A percentile compares a stretch with the other conserved stretches of the same genome.
Evolutionary conservation across 2,329 filamentous ascomycete species (phyloP).

Genomic region (Escovopsis sp.): DNA sequence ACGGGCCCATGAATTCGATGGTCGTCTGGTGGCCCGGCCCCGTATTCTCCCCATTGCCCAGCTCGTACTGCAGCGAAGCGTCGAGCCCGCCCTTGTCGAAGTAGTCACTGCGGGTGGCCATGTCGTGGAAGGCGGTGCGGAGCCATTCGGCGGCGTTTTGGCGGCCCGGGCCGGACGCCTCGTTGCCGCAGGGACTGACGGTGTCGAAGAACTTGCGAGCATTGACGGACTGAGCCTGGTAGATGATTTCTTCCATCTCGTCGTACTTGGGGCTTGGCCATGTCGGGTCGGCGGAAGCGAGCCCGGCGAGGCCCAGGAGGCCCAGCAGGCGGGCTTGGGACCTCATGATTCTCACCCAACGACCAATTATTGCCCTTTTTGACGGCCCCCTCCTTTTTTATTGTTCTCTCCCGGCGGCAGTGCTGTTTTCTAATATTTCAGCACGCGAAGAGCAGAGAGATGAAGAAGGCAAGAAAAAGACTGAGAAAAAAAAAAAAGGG

Average conservation of each 20-base stretch:
- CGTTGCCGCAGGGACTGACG: slow-evolving; percentile 41
- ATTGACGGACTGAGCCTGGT: slow-evolving; percentile 39
- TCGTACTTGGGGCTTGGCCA: slow-evolving; percentile 45
- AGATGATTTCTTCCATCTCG: slow-evolving; percentile 50
- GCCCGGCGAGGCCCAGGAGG: slow-evolving; percentile 22
- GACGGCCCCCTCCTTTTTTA: too few relatives aligned
- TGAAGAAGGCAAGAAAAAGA: background rate
- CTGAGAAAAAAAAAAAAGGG: background rate
- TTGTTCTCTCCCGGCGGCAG: too few relatives aligned
- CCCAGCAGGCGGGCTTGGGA: slow-evolving; percentile 14
- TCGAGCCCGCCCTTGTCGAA: slow-evolving; percentile 39
- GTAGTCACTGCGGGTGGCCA: slow-evolving; percentile 37
- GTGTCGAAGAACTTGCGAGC: slow-evolving; percentile 40
- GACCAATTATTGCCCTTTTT: background rate
- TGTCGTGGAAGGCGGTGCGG: slow-evolving; percentile 46
- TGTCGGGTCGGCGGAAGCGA: slow-evolving; percentile 33
- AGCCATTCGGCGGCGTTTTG: slow-evolving; percentile 48
- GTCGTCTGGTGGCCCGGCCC: slow-evolving; percentile 40
- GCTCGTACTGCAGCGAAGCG: slow-evolving; percentile 44
- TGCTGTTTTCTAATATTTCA: too few relatives aligned
- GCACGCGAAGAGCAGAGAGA: background rate
- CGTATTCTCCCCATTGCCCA: slow-evolving; percentile 38
- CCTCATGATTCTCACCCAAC: slow-evolving; percentile 6
- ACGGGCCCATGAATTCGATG: slow-evolving; percentile 38
- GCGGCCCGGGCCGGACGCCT: slow-evolving; percentile 37